These are phyloP conservation scores for Aspergillus sp. DNA, from an alignment of 2,329 filamentous ascomycete species.

Conservation along the genomic window DNA sequence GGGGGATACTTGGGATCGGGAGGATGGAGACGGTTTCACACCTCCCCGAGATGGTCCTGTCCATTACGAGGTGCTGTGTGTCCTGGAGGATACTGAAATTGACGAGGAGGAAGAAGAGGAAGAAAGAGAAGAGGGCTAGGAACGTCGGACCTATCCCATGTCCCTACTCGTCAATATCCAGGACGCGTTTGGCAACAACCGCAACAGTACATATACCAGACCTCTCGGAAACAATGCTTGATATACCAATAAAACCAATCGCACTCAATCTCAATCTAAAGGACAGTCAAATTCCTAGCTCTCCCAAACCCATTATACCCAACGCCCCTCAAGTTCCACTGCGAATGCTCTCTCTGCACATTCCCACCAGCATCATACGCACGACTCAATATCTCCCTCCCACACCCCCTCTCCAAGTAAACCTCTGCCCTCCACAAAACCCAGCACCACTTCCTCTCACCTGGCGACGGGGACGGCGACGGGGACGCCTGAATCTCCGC, in stretches of 20 bases:
- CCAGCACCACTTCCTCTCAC: conserved; percentile 55
- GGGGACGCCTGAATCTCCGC: conserved; percentile 38
- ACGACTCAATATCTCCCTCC: conserved; percentile 51
- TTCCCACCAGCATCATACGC: conserved; percentile 56
- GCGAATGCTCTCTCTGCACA: conserved; percentile 46
- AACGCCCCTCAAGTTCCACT: conserved; percentile 61
- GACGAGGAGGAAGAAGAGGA: too few species aligned
- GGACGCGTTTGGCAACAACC: too few species aligned
- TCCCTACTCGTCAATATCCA: too few species aligned
- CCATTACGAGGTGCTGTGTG: too few species aligned
- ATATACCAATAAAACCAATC: neutral
- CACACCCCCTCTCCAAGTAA: conserved; percentile 40
- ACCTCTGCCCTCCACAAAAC: conserved; percentile 52
- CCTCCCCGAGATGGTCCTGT: too few species aligned
- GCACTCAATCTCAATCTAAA: conserved; percentile 13
- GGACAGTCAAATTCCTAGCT: conserved; percentile 48
- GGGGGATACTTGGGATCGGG: too few species aligned
- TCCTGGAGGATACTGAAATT: too few species aligned
- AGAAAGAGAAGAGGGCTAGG: too few species aligned
- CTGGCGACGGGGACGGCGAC: conserved; percentile 8
- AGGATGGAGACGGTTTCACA: too few species aligned
- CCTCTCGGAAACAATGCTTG: neutral
- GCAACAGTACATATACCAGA: too few species aligned
- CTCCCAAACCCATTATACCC: conserved; percentile 62
- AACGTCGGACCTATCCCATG: too few species aligned